phyloP scores from a whole-genome alignment of 140 eudicot species.

The Erigeron philadelphicus region DNA sequence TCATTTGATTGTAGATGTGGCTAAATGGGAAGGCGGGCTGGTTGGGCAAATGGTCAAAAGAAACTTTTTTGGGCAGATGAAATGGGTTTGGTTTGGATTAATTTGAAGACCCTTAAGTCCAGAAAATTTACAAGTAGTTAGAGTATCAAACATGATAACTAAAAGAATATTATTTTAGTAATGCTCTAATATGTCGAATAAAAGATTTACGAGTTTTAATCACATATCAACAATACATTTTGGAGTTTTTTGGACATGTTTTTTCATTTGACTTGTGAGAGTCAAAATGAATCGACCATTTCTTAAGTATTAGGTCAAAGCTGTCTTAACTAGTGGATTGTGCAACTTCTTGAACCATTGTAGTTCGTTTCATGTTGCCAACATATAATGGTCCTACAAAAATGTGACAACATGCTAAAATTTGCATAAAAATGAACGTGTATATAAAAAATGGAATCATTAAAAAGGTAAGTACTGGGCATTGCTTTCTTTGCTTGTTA shows the following conservation, averaged over 20 bases:
- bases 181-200: too few species aligned
- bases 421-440: not conserved
- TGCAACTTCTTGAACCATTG: not conserved
- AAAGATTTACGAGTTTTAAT: too few species aligned
- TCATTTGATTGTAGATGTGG: not conserved
- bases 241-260: not conserved
- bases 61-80: too few species aligned
- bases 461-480: not conserved
- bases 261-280: not conserved
- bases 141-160: not conserved
- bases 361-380: not conserved
- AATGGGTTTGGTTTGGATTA: not conserved
- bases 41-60: not conserved
- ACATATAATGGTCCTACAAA: not conserved
- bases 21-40: not conserved
- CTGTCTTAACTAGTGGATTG: not conserved
- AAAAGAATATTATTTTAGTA: not conserved
- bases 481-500: not conserved
- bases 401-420: not conserved
- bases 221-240: too few species aligned
- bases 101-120: not conserved
- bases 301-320: not conserved
- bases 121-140: not conserved
- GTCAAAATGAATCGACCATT: not conserved
- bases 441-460: not conserved